Evolutionary conservation across 306 rosid genomes (phyloP), one percentile per base, ranked within the genome.

Genomic region (Glycyrrhiza uralensis): DNA sequence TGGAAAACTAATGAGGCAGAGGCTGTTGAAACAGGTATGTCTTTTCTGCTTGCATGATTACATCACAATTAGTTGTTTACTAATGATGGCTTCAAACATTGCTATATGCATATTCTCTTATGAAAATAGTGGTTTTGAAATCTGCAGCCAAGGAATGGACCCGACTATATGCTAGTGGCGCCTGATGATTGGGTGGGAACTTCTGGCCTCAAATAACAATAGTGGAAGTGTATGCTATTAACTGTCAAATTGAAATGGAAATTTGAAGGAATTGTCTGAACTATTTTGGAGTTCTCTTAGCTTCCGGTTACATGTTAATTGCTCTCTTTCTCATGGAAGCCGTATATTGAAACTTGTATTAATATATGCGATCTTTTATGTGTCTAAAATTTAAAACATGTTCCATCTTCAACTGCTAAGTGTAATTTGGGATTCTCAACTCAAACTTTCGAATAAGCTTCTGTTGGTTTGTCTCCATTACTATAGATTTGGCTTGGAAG

Each of bases 21-120:
- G 80, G 98, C 98, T 29, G 98, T 93, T 44, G 98, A 93, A 91
- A 93, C 97, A 52, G 98, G 98, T 91, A 75, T 50, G 29, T 13
- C 35, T 15, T 42, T 59, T 63, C 6, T 14, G 18, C 74, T 42
- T 58, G 13, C 11, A 11, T 30, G 35, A 58, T 70, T 30, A 57
- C 10, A 24, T 35, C 46, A 0, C 6, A 39, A 1, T 45, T 18
- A 7, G 69, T 49, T 62, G 32, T 29, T 47, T 63, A 52, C 6
- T 18, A 22, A 42, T 50, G 30, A 52, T 32, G 22, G 5, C 56
- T 45, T 61, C 38, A 24, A 65, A n/a, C 58, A 7, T n/a, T 72
- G 44, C 18, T 5, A 22, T n/a, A 60, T 69, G 42, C 23, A 35
- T 26, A 50, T 35, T 23, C 35, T 26, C 57, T 65, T 47, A 57